Conservation (phyloP, 768 basidiomycete genomes). For the Tylopilus cervinicoccineus region DNA sequence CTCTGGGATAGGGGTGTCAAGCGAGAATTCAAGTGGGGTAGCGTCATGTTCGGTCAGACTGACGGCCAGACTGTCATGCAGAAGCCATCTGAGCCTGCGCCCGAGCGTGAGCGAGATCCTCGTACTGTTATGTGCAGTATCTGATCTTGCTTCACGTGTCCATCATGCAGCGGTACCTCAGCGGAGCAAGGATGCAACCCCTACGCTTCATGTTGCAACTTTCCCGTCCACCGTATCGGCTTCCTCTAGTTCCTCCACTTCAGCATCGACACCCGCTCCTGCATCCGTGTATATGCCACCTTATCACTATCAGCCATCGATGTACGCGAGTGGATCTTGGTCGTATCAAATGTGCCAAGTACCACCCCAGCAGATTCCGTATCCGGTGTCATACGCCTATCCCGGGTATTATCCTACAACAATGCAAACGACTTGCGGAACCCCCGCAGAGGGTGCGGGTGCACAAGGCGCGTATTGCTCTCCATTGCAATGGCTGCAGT, state of each 20-base stretch:
- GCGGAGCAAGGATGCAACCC: constrained; percentile 7
- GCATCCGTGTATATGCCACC: constrained; percentile 18
- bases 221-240: constrained; percentile 18
- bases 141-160: constrained; percentile 11
- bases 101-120: constrained; percentile 39
- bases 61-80: constrained; percentile 64
- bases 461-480: constrained; percentile 24
- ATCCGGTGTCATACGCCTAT: constrained; percentile 18
- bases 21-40: constrained; percentile 80
- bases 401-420: constrained; percentile 23
- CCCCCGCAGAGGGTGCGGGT: constrained; percentile 14
- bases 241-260: constrained; percentile 21
- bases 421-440: constrained; percentile 7
- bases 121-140: neutral
- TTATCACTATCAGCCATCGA: constrained; percentile 20
- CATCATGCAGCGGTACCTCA: constrained; percentile 15
- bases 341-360: constrained; percentile 28
- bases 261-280: constrained; percentile 16
- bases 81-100: constrained; percentile 58
- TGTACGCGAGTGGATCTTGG: constrained; percentile 29
- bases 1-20: constrained; percentile 74
- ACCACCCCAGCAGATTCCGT: constrained; percentile 16
- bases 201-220: constrained; percentile 22
- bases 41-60: constrained; percentile 71
- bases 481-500: constrained; percentile 34